A percentile compares a stretch with the other conserved stretches of the same genome.
phyloP scores from a whole-genome alignment of 176 grass and related monocot genomes.

The Aechmea fasciata region DNA sequence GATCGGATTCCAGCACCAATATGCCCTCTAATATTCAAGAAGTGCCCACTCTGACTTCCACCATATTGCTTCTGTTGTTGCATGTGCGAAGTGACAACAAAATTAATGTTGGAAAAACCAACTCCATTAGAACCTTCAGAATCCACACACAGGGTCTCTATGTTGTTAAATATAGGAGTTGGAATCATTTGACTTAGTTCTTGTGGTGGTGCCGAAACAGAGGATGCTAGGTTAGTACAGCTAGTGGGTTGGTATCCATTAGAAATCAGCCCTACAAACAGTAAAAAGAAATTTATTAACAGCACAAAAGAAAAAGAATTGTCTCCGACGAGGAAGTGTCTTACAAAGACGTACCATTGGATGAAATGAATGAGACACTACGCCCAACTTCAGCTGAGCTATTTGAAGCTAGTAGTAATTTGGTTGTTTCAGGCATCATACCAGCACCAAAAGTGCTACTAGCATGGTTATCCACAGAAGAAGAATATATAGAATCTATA shows the following conservation, averaged over 20 bases:
- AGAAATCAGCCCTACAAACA: slow-evolving; percentile 40
- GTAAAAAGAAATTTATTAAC: slow-evolving; percentile 17
- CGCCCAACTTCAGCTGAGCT: slow-evolving; percentile 15
- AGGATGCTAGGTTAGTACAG: slow-evolving; percentile 27
- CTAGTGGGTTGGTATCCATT: slow-evolving; percentile 49
- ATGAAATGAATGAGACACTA: background rate
- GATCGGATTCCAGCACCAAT: no score
- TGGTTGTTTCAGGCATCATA: slow-evolving; percentile 40
- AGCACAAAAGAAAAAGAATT: no score
- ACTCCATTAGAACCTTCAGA: slow-evolving; percentile 72
- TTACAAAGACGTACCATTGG: slow-evolving; percentile 2
- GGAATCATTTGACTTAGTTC: slow-evolving; percentile 87
- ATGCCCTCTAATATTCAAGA: no score
- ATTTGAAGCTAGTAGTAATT: slow-evolving; percentile 32
- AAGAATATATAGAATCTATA: slow-evolving; percentile 44
- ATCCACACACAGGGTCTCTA: slow-evolving; percentile 38
- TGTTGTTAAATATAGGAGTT: slow-evolving; percentile 75
- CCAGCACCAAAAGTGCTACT: slow-evolving; percentile 33
- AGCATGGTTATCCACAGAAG: slow-evolving; percentile 44
- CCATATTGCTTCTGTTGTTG: slow-evolving; percentile 75
- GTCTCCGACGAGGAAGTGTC: no score
- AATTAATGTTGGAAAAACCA: slow-evolving; percentile 63
- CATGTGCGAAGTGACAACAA: slow-evolving; percentile 39
- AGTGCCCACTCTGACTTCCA: no score
- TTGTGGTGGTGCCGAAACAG: slow-evolving; percentile 40